A percentile compares a stretch with the other conserved stretches of the same genome.
These are phyloP conservation scores for Pichia manshurica DNA, from an alignment of 805 yeast genomes.

Conservation along the genomic window DNA sequence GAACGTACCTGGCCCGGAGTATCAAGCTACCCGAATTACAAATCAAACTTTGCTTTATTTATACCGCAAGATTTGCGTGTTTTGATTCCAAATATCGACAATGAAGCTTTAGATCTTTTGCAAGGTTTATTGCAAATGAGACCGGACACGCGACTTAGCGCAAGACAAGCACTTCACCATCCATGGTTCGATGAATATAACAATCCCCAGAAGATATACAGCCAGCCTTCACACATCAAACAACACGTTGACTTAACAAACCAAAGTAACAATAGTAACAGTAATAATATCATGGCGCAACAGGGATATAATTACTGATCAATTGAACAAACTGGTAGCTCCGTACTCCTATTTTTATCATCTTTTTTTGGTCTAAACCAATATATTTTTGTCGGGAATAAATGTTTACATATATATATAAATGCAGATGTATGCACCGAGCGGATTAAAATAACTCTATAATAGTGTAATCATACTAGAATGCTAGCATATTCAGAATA, in stretches of 20 bases:
- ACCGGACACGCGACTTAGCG: conserved; percentile 55
- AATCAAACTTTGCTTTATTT: conserved; percentile 76
- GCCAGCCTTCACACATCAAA: conserved; percentile 8
- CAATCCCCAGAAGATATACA: conserved; percentile 14
- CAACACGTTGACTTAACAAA: conserved; percentile 2
- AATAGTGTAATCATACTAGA: neutral
- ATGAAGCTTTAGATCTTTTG: conserved; percentile 61
- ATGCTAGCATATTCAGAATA: conserved; percentile 6
- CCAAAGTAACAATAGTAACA: conserved; percentile 10
- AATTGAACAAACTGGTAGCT: neutral
- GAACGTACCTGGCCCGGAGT: conserved; percentile 98
- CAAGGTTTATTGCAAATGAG: conserved; percentile 54
- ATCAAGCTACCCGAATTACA: conserved; percentile 80
- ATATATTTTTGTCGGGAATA: no score
- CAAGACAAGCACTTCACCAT: conserved; percentile 58
- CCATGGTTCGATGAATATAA: conserved; percentile 80
- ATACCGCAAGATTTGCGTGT: conserved; percentile 80
- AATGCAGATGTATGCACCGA: neutral
- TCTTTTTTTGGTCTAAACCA: no score
- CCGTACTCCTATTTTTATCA: no score
- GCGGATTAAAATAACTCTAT: no score
- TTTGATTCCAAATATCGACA: conserved; percentile 64
- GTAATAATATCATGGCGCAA: conserved; percentile 6
- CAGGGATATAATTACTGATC: conserved; percentile 7
- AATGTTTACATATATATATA: no score